Percentiles rank a stretch among this genome's conserved stretches.
Conservation (phyloP, 495 filamentous ascomycete species). For the Aspergillus incahuasiensis region DNA sequence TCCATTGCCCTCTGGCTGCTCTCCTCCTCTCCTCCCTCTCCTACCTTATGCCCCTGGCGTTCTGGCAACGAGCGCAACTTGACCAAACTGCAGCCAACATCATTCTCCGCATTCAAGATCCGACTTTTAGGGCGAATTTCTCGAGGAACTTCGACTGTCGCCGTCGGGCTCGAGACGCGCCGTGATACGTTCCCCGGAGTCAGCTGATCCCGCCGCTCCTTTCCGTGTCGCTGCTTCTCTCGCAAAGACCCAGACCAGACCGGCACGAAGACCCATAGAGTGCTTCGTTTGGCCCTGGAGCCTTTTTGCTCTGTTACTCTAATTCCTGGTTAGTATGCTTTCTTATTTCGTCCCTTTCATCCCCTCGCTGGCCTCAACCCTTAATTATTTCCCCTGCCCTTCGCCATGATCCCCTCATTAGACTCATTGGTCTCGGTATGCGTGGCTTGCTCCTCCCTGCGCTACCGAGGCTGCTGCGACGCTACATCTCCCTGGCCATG, state of each 20-base stretch:
- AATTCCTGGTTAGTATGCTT: conserved; percentile 18
- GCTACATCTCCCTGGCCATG: not conserved
- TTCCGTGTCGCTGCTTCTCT: conserved; percentile 12
- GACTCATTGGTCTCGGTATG: not conserved
- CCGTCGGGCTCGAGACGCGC: conserved; percentile 4
- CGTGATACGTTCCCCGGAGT: conserved; percentile 13
- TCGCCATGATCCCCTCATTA: conserved; percentile 9
- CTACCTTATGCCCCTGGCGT: conserved; percentile 1
- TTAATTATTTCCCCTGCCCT: not conserved
- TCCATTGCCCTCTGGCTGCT: not conserved
- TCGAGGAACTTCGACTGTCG: not conserved
- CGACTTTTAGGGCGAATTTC: not conserved
- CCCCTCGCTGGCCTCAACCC: not conserved
- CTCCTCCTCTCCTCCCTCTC: not conserved
- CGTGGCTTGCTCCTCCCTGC: conserved; percentile 7
- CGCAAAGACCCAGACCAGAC: conserved; percentile 16
- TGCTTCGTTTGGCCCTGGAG: conserved; percentile 17
- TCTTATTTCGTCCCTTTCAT: not conserved
- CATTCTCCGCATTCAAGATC: not conserved
- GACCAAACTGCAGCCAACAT: not conserved
- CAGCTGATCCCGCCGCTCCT: conserved; percentile 22
- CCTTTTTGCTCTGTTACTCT: conserved; percentile 14
- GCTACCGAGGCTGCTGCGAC: not conserved
- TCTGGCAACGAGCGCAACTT: conserved; percentile 5
- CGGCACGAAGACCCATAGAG: conserved; percentile 23